Conservation (phyloP, 148 eudicot species). For the Linanthus parryae region DNA sequence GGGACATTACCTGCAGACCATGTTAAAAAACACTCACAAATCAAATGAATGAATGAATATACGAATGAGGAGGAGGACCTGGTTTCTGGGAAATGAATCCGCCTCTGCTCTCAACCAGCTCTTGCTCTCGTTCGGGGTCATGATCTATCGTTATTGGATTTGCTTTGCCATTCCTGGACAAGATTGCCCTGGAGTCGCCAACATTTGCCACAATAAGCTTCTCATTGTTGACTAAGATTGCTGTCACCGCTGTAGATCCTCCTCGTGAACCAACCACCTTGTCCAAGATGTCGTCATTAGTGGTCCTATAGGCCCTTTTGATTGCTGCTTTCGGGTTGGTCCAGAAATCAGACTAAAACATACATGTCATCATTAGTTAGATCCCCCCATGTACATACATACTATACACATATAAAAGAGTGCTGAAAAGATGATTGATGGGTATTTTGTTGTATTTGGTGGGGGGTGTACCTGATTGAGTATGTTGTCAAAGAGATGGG, state of each 20-base stretch:
- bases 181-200: conserved; percentile 44
- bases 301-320: conserved; percentile 37
- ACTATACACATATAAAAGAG: background rate
- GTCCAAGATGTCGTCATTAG: conserved; percentile 40
- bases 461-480: conserved; percentile 44
- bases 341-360: conserved; percentile 62
- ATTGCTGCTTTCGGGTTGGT: conserved; percentile 36
- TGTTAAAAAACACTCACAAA: background rate
- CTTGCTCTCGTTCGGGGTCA: conserved; percentile 46
- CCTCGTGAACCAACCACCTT: conserved; percentile 34
- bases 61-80: conserved; percentile 21
- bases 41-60: background rate
- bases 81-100: conserved; percentile 38
- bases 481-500: conserved; percentile 41
- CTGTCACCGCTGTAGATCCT: conserved; percentile 50
- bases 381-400: too few relatives aligned
- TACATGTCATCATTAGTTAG: too few relatives aligned
- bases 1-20: conserved; percentile 36
- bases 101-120: conserved; percentile 46
- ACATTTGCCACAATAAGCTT: conserved; percentile 61
- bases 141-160: conserved; percentile 52
- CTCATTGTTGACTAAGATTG: conserved; percentile 38
- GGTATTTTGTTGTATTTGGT: too few relatives aligned
- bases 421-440: background rate
- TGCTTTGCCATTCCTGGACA: conserved; percentile 28